phyloP scores from a whole-genome alignment of 768 basidiomycete genomes.

The Hemileccinum impolitum region DNA sequence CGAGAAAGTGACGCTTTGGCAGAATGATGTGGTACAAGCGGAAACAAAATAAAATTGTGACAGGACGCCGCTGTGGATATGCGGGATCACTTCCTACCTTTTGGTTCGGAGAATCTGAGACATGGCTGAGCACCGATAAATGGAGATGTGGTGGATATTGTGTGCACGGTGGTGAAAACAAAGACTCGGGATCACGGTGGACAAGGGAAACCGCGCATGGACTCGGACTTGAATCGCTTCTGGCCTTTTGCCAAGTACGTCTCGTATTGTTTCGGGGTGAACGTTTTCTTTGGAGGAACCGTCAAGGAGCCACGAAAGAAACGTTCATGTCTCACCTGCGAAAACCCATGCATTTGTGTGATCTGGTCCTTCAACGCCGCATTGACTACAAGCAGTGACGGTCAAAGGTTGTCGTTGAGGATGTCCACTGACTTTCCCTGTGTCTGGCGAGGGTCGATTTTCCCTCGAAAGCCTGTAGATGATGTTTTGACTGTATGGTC shows the following conservation, averaged over 20 bases:
- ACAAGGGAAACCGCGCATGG: too few species aligned
- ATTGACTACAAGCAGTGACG: constrained; percentile 66
- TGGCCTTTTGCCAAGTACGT: constrained; percentile 39
- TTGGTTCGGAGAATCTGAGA: constrained; percentile 1
- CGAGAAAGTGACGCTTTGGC: constrained; percentile 1
- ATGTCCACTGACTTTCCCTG: constrained; percentile 50
- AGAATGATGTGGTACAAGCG: constrained; percentile 7
- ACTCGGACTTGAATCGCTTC: too few species aligned
- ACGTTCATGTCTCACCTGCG: constrained; percentile 66
- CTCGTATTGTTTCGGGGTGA: constrained; percentile 66
- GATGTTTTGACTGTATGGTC: background rate
- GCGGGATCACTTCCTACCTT: background rate
- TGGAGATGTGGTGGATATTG: background rate
- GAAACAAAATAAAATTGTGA: constrained; percentile 3
- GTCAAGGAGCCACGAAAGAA: background rate
- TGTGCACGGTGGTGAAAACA: constrained; percentile 6
- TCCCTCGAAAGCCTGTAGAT: constrained; percentile 64
- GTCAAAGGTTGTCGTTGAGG: constrained; percentile 1
- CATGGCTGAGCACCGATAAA: background rate
- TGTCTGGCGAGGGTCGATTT: constrained; percentile 79
- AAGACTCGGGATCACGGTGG: too few species aligned
- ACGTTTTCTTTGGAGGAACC: constrained; percentile 59
- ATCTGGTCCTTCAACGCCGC: constrained; percentile 72
- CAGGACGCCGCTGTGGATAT: background rate
- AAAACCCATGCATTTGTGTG: constrained; percentile 82